Evolutionary conservation across 352 stramenopile genomes (phyloP).

Genomic region (Pythium aristosporum): DNA sequence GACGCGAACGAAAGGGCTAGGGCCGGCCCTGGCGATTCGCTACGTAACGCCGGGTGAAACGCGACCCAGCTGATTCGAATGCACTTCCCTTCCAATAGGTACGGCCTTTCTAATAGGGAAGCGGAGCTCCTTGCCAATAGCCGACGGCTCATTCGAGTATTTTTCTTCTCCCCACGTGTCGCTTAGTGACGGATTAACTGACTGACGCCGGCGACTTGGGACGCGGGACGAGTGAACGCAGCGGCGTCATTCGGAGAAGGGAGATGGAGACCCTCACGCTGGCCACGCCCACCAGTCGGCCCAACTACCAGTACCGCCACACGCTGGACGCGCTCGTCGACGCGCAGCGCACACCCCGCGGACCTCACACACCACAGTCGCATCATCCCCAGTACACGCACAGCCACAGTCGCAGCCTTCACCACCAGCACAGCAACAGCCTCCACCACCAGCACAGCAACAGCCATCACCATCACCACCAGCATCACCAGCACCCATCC

Average conservation of each 20-base stretch:
- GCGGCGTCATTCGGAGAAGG: not conserved
- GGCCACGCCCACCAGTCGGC: slow-evolving; percentile 12
- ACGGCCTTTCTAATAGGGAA: not conserved
- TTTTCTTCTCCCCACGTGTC: not conserved
- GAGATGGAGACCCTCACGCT: slow-evolving; percentile 14
- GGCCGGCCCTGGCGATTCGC: not conserved
- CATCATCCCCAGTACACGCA: not conserved
- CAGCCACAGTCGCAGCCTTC: not conserved
- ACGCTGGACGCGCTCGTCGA: slow-evolving; percentile 16
- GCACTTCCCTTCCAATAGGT: not conserved
- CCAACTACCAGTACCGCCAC: slow-evolving; percentile 14
- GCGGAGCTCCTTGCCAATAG: not conserved
- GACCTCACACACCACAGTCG: not conserved
- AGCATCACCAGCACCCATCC: slow-evolving; percentile 2
- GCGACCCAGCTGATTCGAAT: slow-evolving; percentile 9
- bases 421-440: not conserved
- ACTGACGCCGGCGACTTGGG: not conserved
- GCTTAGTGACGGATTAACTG: slow-evolving; percentile 15
- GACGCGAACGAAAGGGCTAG: slow-evolving; percentile 1
- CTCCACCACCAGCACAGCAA: slow-evolving; percentile 1
- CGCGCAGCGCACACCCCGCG: slow-evolving; percentile 15
- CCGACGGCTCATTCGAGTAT: not conserved
- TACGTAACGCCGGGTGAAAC: slow-evolving; percentile 7
- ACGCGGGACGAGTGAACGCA: not conserved
- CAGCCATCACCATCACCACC: not conserved